phyloP scores from a whole-genome alignment of 2,329 filamentous ascomycete genomes.

The Aspergillus texensis region DNA sequence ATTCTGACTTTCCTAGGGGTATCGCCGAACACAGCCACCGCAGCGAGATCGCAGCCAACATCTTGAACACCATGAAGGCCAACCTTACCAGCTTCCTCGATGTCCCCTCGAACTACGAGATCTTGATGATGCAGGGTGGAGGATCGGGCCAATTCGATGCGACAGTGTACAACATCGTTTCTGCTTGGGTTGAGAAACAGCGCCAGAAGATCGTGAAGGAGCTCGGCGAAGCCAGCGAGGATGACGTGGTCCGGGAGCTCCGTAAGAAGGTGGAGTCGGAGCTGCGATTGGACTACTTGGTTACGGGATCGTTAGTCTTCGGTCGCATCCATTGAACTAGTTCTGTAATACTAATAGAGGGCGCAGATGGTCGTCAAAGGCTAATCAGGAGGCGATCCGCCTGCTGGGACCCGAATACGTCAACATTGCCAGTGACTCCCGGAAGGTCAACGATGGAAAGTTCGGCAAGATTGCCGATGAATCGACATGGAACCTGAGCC shows the following conservation, averaged over 20 bases:
- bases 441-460: constrained; percentile 71
- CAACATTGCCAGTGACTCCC: constrained; percentile 72
- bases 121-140: constrained; percentile 71
- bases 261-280: constrained; percentile 67
- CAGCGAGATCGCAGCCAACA: constrained; percentile 73
- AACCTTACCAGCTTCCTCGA: constrained; percentile 74
- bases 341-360: constrained; percentile 6
- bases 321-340: neutral
- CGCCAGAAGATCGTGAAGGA: constrained; percentile 54
- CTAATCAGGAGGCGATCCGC: constrained; percentile 77
- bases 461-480: constrained; percentile 83
- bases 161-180: constrained; percentile 79
- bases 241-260: constrained; percentile 61
- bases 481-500: constrained; percentile 71
- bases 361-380: constrained; percentile 77
- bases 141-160: constrained; percentile 86
- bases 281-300: constrained; percentile 82
- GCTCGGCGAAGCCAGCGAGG: constrained; percentile 54
- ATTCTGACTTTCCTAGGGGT: constrained; percentile 47
- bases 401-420: constrained; percentile 75
- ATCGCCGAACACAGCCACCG: constrained; percentile 91
- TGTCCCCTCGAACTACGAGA: constrained; percentile 82
- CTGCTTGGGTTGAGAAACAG: constrained; percentile 75
- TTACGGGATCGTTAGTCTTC: constrained; percentile 67
- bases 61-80: constrained; percentile 77